These are phyloP conservation scores for Cyclocybe cylindracea DNA, from an alignment of 768 basidiomycete species.

Conservation along the genomic window DNA sequence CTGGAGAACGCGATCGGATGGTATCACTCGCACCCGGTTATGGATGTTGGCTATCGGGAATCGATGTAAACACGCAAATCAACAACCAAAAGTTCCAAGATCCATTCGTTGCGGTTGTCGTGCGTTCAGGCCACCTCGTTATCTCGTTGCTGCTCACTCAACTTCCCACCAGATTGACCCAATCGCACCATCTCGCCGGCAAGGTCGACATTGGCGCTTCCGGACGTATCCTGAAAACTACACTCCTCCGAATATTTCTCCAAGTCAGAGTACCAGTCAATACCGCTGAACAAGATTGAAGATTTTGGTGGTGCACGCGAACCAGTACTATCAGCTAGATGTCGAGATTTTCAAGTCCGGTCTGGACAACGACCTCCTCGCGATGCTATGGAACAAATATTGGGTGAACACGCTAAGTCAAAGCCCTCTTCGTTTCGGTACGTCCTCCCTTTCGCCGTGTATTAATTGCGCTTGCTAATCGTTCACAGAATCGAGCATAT, in stretches of 20 bases:
- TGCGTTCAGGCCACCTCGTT: conserved; percentile 38
- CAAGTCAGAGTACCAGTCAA: conserved; percentile 94
- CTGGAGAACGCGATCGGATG: conserved; percentile 91
- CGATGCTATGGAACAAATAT: conserved; percentile 97
- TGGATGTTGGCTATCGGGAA: conserved; percentile 98
- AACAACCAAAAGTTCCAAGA: conserved; percentile 95
- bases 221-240: conserved; percentile 96
- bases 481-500: conserved; percentile 84
- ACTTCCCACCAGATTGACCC: conserved; percentile 71
- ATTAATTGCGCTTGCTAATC: neutral
- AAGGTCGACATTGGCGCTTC: conserved; percentile 99
- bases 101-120: conserved; percentile 96
- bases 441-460: conserved; percentile 21
- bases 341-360: conserved; percentile 94
- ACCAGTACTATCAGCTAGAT: conserved; percentile 92
- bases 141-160: neutral
- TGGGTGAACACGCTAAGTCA: conserved; percentile 98
- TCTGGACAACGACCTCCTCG: conserved; percentile 84
- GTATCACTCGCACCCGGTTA: conserved; percentile 99
- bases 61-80: conserved; percentile 96
- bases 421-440: conserved; percentile 90
- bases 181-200: conserved; percentile 96
- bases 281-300: conserved; percentile 95
- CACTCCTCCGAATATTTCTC: conserved; percentile 69
- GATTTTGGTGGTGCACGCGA: conserved; percentile 99